Evolutionary conservation across 1,139 yeast genomes (phyloP), one percentile per base, ranked within the genome.

Genomic region (Yamadazyma trypodendri): DNA sequence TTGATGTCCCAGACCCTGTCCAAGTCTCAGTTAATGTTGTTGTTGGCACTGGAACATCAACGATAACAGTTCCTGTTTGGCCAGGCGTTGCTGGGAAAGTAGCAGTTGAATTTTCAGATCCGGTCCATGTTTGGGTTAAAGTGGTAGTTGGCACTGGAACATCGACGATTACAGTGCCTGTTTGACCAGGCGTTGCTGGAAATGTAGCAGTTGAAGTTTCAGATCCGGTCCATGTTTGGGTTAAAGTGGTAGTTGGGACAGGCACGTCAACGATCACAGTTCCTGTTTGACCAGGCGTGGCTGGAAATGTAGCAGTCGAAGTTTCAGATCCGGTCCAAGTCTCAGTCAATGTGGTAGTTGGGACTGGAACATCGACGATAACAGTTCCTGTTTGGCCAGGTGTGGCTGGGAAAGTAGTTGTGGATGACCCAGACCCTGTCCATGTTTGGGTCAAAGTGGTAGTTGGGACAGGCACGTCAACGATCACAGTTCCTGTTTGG

Each of bases 211-310:
- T 31, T n/a, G 43, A 23, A 13, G 33, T 27, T 4, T 24, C 33
- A 10, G 34, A n/a, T 11, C 39, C 42, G 2, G 44, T 32, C 43
- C 46, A 41, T 10, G 50, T 41, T 2, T 23, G 23, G 15, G 49
- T 43, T 10, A 37, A 25, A 16, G 50, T 46, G 17, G 40, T 35
- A 4, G 39, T 35, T 22, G 48, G 49, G 15, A 28, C 24, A 17
- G 60, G 60, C 23, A 45, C 47, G 18, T 29, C 2, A 29, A 38
- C 16, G n/a, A n/a, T n/a, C n/a, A n/a, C n/a, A n/a, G n/a, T n/a
- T n/a, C n/a, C n/a, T n/a, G n/a, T n/a, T n/a, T n/a, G n/a, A n/a
- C 45, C 50, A 22, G 31, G 31, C 13, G 44, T 32, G 16, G 35
- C 34, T 6, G 42, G 31, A 10, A 4, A 9, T 8, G 34, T 27